Evolutionary conservation across 2,329 filamentous ascomycete species (phyloP).

Genomic region (Graphiopsis chlorocephala): DNA sequence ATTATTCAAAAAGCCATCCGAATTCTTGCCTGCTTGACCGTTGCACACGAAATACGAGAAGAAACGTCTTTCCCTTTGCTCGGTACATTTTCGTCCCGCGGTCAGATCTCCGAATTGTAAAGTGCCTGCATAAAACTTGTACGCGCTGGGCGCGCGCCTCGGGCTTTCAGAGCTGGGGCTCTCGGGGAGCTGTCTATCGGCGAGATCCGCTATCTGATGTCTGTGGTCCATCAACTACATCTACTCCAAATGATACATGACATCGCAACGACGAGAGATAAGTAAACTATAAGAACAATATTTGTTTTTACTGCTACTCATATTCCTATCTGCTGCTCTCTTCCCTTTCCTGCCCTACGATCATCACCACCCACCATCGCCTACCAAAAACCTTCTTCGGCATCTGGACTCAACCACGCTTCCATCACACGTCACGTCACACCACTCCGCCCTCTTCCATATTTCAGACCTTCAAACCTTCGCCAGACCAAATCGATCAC

Average conservation of each 20-base stretch:
- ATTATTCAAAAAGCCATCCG: neutral
- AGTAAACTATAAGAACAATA: neutral
- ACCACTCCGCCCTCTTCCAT: neutral
- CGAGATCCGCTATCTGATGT: constrained; percentile 1
- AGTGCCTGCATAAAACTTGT: neutral
- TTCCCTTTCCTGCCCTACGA: neutral
- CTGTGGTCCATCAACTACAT: neutral
- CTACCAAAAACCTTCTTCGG: neutral
- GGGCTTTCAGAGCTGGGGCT: neutral
- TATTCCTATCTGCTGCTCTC: neutral
- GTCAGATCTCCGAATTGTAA: neutral
- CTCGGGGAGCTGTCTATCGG: neutral
- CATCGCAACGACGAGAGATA: neutral
- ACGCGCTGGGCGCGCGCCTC: no score
- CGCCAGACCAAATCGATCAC: neutral
- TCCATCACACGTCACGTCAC: neutral
- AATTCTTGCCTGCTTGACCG: neutral
- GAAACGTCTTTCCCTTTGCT: neutral
- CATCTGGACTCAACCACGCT: neutral
- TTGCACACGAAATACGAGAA: neutral
- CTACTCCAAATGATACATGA: neutral
- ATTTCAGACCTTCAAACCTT: neutral
- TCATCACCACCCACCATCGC: neutral
- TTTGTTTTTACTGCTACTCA: neutral
- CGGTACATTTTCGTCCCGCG: neutral